Percentiles rank a stretch among this genome's conserved stretches.
Evolutionary conservation across 768 basidiomycete species (phyloP).

Genomic region (Lyophyllum atratum): DNA sequence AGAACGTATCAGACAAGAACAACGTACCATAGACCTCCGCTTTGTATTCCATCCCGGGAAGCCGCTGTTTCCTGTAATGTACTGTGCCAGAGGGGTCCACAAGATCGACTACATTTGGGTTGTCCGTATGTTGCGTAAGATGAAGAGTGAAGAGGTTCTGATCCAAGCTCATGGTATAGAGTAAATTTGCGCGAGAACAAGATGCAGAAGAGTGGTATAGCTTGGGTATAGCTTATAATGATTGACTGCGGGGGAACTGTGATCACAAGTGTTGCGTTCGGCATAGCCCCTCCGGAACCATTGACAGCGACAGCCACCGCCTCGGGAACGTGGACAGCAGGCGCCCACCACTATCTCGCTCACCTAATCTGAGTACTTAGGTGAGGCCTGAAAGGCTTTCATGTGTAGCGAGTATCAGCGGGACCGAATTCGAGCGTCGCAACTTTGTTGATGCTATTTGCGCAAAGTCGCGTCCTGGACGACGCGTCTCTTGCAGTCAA

Average conservation of each 20-base stretch:
- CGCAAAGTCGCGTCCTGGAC: too few relatives aligned
- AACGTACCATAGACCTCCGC: constrained; percentile 67
- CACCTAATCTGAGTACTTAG: neutral
- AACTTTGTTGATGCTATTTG: too few relatives aligned
- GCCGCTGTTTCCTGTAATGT: constrained; percentile 74
- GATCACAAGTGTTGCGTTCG: constrained; percentile 6
- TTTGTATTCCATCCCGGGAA: constrained; percentile 56
- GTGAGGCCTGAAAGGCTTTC: neutral
- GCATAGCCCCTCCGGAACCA: constrained; percentile 4
- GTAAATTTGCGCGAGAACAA: neutral
- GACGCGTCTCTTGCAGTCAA: too few relatives aligned
- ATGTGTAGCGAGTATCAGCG: too few relatives aligned
- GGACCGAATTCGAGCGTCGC: too few relatives aligned
- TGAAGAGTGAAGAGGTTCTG: constrained; percentile 84
- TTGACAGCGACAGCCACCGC: constrained; percentile 1
- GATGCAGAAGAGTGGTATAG: neutral
- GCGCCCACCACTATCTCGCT: neutral
- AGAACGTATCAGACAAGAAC: neutral
- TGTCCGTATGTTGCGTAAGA: constrained; percentile 58
- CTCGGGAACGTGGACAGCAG: neutral
- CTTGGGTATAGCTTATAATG: constrained; percentile 7
- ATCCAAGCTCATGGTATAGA: constrained; percentile 70
- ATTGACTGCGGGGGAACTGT: neutral
- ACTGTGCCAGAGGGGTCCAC: constrained; percentile 60
- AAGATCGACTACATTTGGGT: constrained; percentile 68